Conservation (phyloP, 2,329 filamentous ascomycete species). For the Colletotrichum sidae region DNA sequence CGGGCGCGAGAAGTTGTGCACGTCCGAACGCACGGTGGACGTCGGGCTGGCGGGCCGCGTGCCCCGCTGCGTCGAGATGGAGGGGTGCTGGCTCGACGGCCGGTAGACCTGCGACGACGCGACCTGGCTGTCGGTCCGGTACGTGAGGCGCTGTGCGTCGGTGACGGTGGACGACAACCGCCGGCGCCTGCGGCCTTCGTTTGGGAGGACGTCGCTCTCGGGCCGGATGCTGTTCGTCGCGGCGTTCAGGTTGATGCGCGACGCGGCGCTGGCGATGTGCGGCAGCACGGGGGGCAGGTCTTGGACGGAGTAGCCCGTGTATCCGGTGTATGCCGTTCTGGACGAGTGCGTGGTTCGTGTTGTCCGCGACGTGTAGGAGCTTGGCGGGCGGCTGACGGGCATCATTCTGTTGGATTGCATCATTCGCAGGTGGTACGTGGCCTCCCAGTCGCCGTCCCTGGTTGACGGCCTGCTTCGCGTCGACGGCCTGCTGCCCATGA, state of each 20-base stretch:
- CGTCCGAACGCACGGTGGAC: slow-evolving; percentile 1
- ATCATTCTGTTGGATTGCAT: background rate
- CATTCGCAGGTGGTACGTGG: background rate
- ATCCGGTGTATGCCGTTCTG: background rate
- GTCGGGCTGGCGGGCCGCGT: background rate
- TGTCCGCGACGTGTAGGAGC: background rate
- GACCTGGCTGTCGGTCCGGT: background rate
- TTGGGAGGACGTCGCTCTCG: slow-evolving; percentile 18
- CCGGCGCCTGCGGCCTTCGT: slow-evolving; percentile 16
- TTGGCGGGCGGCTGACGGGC: background rate
- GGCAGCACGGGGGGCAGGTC: background rate
- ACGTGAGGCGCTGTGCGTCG: background rate
- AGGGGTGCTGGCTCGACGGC: background rate
- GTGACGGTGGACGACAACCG: background rate
- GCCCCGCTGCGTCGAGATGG: background rate
- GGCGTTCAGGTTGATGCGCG: background rate
- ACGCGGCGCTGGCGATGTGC: background rate
- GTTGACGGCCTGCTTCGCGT: background rate
- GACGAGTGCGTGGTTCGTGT: background rate
- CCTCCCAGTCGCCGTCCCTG: slow-evolving; percentile 5
- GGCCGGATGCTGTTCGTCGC: slow-evolving; percentile 10
- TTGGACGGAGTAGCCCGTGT: no score
- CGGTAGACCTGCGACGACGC: slow-evolving; percentile 9
- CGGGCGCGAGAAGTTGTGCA: slow-evolving; percentile 33
- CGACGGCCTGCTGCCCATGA: slow-evolving; percentile 10